Conservation (phyloP, 169 alveolate genomes). For the Plasmodium gallinaceum region DNA sequence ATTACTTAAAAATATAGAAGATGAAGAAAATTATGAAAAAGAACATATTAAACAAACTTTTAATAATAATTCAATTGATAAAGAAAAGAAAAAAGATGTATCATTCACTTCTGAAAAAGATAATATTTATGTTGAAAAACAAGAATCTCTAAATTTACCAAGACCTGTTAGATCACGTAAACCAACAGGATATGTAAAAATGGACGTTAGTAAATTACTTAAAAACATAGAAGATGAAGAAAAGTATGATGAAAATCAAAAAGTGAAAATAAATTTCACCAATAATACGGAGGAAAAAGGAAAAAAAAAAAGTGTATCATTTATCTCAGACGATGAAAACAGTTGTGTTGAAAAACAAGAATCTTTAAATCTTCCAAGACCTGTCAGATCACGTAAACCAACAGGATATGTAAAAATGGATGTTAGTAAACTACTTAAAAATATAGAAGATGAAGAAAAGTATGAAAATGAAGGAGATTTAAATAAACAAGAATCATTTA, state of each 20-base stretch:
- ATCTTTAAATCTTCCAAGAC: slow-evolving; percentile 19
- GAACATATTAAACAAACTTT: neutral
- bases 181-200: slow-evolving; percentile 46
- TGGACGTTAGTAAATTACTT: slow-evolving; percentile 25
- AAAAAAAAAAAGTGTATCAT: slow-evolving; percentile 6
- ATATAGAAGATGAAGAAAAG: slow-evolving; percentile 21
- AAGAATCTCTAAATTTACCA: neutral
- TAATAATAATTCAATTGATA: neutral
- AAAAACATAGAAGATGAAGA: neutral
- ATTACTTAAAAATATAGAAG: slow-evolving; percentile 24
- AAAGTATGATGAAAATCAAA: neutral
- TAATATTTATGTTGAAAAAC: slow-evolving; percentile 18
- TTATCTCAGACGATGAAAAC: slow-evolving; percentile 12
- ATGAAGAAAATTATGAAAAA: neutral
- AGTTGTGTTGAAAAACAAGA: neutral
- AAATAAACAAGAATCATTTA: neutral
- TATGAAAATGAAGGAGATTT: slow-evolving; percentile 1
- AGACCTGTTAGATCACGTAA: slow-evolving; percentile 47
- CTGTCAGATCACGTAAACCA: slow-evolving; percentile 49
- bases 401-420: slow-evolving; percentile 71
- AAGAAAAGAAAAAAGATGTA: neutral
- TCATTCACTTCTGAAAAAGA: slow-evolving; percentile 56
- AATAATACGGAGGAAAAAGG: neutral
- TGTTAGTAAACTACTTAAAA: slow-evolving; percentile 27
- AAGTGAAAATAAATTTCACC: neutral